Evolutionary conservation across 2,329 filamentous ascomycete genomes (phyloP).

Genomic region (Colletotrichum truncatum): DNA sequence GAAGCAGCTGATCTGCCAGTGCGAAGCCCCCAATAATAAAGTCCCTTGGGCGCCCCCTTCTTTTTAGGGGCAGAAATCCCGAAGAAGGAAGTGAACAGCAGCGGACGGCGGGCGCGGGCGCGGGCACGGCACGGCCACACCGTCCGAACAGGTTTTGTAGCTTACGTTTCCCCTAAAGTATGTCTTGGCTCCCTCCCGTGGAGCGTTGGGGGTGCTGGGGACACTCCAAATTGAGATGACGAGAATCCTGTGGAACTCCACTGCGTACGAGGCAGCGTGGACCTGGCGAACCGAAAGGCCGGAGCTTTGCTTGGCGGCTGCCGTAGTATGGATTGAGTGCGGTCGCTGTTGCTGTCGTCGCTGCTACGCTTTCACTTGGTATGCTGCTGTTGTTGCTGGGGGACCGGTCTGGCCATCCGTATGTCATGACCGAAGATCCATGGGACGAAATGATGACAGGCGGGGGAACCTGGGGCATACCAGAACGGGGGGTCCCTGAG

Average conservation of each 20-base stretch:
- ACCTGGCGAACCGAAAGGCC: slow-evolving; percentile 16
- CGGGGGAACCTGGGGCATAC: slow-evolving; percentile 20
- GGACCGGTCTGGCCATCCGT: slow-evolving; percentile 11
- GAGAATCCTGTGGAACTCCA: slow-evolving; percentile 26
- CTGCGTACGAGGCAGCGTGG: slow-evolving; percentile 27
- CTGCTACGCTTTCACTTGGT: neutral
- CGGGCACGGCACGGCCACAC: slow-evolving; percentile 22
- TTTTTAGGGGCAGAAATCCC: slow-evolving; percentile 9
- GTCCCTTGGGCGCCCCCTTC: slow-evolving; percentile 8
- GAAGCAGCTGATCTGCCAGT: slow-evolving; percentile 5
- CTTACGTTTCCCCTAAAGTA: slow-evolving; percentile 29
- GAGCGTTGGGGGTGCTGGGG: slow-evolving; percentile 21
- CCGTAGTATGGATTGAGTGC: neutral
- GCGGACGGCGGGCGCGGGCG: slow-evolving; percentile 20
- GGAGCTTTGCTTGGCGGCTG: slow-evolving; percentile 19
- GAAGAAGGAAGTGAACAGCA: slow-evolving; percentile 5
- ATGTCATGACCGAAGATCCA: slow-evolving; percentile 24
- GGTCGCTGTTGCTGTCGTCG: neutral
- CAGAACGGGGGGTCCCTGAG: slow-evolving; percentile 1
- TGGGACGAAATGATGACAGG: slow-evolving; percentile 24
- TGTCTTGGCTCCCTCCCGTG: slow-evolving; percentile 25
- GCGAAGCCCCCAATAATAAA: slow-evolving; percentile 28
- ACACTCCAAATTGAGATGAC: slow-evolving; percentile 18
- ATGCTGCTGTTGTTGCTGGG: neutral
- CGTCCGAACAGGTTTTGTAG: slow-evolving; percentile 29